These are phyloP conservation scores for Eucalyptus sideroxylon DNA, from an alignment of 345 rosid genomes.

Conservation along the genomic window DNA sequence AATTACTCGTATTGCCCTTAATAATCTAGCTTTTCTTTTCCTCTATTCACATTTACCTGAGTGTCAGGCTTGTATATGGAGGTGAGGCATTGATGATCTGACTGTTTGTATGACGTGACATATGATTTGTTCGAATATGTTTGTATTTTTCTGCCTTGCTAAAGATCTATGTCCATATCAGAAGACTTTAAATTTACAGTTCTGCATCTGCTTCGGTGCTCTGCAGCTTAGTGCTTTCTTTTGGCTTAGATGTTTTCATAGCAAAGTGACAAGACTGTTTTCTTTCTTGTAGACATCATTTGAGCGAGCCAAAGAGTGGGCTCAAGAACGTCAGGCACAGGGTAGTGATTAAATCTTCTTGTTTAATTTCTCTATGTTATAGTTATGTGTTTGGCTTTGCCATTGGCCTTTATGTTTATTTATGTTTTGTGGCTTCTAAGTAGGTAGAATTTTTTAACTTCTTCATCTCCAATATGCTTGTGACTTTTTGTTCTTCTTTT, in stretches of 20 bases:
- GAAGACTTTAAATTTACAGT: background rate
- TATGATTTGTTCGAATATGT: background rate
- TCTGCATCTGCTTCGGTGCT: background rate
- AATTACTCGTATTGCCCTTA: background rate
- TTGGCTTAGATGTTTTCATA: background rate
- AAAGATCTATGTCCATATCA: background rate
- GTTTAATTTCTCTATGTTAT: background rate
- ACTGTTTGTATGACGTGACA: background rate
- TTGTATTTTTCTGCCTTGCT: background rate
- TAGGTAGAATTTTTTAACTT: background rate
- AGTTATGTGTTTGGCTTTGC: background rate
- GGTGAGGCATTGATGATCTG: background rate
- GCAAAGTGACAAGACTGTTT: background rate
- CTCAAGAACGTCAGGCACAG: conserved; percentile 91
- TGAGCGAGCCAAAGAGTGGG: conserved; percentile 96
- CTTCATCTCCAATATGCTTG: background rate
- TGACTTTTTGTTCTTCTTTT: background rate
- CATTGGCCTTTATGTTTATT: background rate
- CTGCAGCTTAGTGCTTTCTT: background rate
- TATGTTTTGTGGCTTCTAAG: background rate
- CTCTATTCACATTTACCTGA: background rate
- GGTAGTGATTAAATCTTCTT: conserved; percentile 28
- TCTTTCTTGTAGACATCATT: conserved; percentile 56
- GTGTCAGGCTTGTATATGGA: background rate
- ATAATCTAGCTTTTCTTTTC: background rate